Evolutionary conservation across 805 yeast species (phyloP).

Genomic region (Candida oleophila): DNA sequence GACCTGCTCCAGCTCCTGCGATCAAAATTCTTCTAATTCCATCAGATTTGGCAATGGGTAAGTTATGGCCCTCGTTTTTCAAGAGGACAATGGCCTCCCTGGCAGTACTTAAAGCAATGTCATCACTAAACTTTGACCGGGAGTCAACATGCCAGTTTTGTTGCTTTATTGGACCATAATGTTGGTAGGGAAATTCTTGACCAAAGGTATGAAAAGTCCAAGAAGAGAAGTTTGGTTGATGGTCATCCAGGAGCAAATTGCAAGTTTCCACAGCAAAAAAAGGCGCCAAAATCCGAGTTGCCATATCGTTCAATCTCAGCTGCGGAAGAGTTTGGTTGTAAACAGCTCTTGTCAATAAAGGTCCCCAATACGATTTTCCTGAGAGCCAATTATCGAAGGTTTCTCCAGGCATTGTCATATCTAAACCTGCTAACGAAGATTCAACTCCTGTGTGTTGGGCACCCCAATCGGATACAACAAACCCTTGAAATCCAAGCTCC

Average conservation of each 20-base stretch:
- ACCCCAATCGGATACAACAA: slow-evolving; percentile 68
- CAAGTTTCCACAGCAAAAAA: slow-evolving; percentile 45
- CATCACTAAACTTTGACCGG: slow-evolving; percentile 45
- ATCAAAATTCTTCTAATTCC: slow-evolving; percentile 43
- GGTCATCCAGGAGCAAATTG: slow-evolving; percentile 29
- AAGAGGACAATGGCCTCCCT: slow-evolving; percentile 56
- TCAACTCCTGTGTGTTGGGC: slow-evolving; percentile 59
- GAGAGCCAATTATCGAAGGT: slow-evolving; percentile 51
- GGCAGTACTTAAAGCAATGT: slow-evolving; percentile 52
- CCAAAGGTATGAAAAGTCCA: slow-evolving; percentile 58
- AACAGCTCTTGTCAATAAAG: slow-evolving; percentile 52
- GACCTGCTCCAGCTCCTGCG: slow-evolving; percentile 55
- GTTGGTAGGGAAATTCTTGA: slow-evolving; percentile 53
- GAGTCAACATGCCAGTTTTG: slow-evolving; percentile 58
- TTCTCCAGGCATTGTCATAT: slow-evolving; percentile 67
- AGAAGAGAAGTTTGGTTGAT: slow-evolving; percentile 53
- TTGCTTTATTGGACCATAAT: slow-evolving; percentile 52
- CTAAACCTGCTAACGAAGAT: slow-evolving; percentile 58
- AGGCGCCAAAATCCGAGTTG: slow-evolving; percentile 55
- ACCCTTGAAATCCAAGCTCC: slow-evolving; percentile 66
- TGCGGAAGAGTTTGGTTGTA: slow-evolving; percentile 55
- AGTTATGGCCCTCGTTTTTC: slow-evolving; percentile 49
- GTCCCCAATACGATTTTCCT: slow-evolving; percentile 58
- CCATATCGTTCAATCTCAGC: slow-evolving; percentile 61
- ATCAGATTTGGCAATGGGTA: slow-evolving; percentile 49